A percentile compares a stretch with the other conserved stretches of the same genome.
Conservation (phyloP, 2,329 filamentous ascomycete genomes). For the Periglandula ipomoeae region DNA sequence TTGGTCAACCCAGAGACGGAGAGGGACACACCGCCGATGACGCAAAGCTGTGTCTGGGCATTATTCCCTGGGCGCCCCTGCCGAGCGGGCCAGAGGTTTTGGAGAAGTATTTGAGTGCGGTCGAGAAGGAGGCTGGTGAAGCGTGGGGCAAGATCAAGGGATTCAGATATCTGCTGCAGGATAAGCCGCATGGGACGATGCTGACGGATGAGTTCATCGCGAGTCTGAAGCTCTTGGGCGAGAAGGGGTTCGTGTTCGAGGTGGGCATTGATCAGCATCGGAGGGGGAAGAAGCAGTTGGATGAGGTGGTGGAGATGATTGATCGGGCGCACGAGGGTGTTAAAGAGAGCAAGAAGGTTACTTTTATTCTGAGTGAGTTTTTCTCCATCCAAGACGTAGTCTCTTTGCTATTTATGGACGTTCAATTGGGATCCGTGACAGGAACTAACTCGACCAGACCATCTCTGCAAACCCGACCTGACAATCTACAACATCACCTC, state of each 20-base stretch:
- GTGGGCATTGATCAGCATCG: constrained; percentile 72
- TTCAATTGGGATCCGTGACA: too few species aligned
- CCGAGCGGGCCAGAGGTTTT: constrained; percentile 53
- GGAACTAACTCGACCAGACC: constrained; percentile 46
- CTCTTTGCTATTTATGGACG: too few species aligned
- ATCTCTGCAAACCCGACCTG: constrained; percentile 82
- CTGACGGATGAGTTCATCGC: constrained; percentile 55
- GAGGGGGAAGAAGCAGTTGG: constrained; percentile 65
- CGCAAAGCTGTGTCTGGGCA: constrained; percentile 51
- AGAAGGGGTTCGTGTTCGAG: constrained; percentile 63
- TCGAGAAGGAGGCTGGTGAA: constrained; percentile 51
- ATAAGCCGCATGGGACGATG: constrained; percentile 59
- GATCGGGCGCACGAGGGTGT: constrained; percentile 54
- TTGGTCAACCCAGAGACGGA: constrained; percentile 45
- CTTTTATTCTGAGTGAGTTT: constrained; percentile 61
- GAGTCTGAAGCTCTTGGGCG: constrained; percentile 54
- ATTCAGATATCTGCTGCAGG: constrained; percentile 76
- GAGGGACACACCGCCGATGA: constrained; percentile 44
- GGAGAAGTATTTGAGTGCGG: constrained; percentile 54
- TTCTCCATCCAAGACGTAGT: too few species aligned
- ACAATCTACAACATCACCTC: constrained; percentile 47
- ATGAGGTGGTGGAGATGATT: constrained; percentile 63
- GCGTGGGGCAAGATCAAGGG: constrained; percentile 64
- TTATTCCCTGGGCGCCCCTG: constrained; percentile 82
- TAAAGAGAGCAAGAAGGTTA: constrained; percentile 48